A percentile compares a stretch with the other conserved stretches of the same genome.
Evolutionary conservation across 306 rosid species (phyloP).

Genomic region (Crataegus laevigata): DNA sequence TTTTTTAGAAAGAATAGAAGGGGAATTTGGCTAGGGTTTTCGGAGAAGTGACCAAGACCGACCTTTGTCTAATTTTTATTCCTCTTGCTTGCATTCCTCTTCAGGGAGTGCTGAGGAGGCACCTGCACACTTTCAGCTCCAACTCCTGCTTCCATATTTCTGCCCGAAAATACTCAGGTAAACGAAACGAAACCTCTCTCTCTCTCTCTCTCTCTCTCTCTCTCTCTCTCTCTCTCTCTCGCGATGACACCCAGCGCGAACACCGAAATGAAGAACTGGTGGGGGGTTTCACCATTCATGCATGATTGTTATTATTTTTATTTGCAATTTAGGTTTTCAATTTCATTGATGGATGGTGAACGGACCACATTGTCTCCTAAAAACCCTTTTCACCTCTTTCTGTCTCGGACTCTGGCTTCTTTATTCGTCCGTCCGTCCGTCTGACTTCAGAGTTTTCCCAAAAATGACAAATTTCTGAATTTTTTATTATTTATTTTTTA

Average conservation of each 20-base stretch:
- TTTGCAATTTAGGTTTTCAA: not conserved
- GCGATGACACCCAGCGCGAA: not conserved
- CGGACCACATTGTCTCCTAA: not conserved
- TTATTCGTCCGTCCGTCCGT: not conserved
- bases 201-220: not conserved
- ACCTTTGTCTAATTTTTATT: not conserved
- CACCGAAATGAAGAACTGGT: not conserved
- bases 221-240: not conserved
- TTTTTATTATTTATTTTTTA: not conserved
- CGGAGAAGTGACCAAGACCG: not conserved
- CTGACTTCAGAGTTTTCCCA: not conserved
- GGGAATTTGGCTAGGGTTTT: constrained; percentile 10
- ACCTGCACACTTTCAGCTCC: not conserved
- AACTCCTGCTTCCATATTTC: not conserved
- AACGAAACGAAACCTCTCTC: not conserved
- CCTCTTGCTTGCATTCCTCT: not conserved
- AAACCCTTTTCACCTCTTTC: not conserved
- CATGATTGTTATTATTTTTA: no score
- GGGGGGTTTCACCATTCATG: no score
- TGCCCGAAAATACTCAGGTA: not conserved
- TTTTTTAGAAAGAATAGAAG: not conserved
- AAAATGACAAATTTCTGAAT: not conserved
- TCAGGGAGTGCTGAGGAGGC: not conserved
- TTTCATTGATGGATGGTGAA: no score
- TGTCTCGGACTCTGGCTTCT: not conserved